Evolutionary conservation across 805 yeast species (phyloP), one percentile per base, ranked within the genome.

Genomic region (Wickerhamiella brachini): DNA sequence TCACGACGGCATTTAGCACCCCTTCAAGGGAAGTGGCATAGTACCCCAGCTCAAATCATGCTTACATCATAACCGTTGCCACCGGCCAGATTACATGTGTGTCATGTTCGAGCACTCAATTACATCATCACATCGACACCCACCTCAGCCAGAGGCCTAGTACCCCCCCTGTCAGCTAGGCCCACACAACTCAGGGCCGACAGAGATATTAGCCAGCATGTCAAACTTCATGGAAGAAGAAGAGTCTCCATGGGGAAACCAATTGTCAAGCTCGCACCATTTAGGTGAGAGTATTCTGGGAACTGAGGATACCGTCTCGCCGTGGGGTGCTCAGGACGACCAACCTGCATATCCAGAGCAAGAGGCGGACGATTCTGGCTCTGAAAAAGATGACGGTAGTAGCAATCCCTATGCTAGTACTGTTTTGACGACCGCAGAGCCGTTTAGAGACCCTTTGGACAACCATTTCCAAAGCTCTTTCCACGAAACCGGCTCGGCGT

Each of bases 151-250:
- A n/a, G n/a, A n/a, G n/a, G 26, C 26, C 26, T 24, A 24, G 26
- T 24, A 24, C 26, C 26, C 26, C n/a, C 26, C 26, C 8, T 24
- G 26, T 24, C 26, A 24, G 26, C 26, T 24, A 8, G 26, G 26
- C 8, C 26, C 26, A 24, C 26, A 24, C 26, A 24, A 24, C 26
- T 24, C 26, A n/a, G n/a, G n/a, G n/a, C n/a, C n/a, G n/a, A n/a
- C n/a, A n/a, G n/a, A n/a, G n/a, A n/a, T n/a, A n/a, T n/a, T n/a
- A n/a, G n/a, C 31, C 12, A 37, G 20, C 21, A 45, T 45, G 47
- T 45, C 47, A 3, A 45, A 45, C 24, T 45, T 45, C 31, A 24
- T 45, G 24, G 47, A 45, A 9, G 47, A 45, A 29, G 39, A 26
- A 13, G 47, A 45, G 12, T 45, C 47, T 3, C 47, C 47, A 18